A percentile compares a stretch with the other conserved stretches of the same genome.
Conservation (phyloP, 768 basidiomycete species). For the Galerina sulciceps region DNA sequence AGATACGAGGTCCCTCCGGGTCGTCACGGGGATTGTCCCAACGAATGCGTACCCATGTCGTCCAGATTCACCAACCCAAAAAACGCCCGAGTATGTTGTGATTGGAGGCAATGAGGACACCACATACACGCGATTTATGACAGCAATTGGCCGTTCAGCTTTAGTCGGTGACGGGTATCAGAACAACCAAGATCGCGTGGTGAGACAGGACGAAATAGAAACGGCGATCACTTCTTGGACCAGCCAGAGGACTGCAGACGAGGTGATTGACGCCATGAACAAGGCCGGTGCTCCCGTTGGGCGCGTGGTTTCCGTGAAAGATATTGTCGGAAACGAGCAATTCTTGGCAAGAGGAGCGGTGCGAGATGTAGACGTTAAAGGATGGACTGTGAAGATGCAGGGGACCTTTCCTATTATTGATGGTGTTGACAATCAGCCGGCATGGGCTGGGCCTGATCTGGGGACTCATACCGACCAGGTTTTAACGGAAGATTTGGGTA, state of each 20-base stretch:
- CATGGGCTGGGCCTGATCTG: constrained; percentile 74
- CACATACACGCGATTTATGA: constrained; percentile 72
- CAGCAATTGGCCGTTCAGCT: constrained; percentile 58
- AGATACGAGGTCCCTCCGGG: constrained; percentile 75
- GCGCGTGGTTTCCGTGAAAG: constrained; percentile 63
- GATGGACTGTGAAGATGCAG: constrained; percentile 71
- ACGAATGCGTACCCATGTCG: constrained; percentile 76
- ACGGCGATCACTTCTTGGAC: constrained; percentile 68
- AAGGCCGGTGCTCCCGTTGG: constrained; percentile 66
- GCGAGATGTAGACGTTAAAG: constrained; percentile 58
- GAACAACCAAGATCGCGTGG: constrained; percentile 65
- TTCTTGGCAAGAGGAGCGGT: constrained; percentile 56
- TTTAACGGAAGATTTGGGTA: constrained; percentile 44
- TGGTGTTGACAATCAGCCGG: constrained; percentile 58
- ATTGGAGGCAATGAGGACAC: constrained; percentile 77
- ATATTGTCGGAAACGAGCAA: constrained; percentile 64
- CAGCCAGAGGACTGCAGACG: constrained; percentile 46
- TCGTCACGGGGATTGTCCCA: constrained; percentile 77
- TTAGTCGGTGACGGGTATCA: constrained; percentile 58
- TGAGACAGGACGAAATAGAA: constrained; percentile 67
- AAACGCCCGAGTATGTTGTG: constrained; percentile 59
- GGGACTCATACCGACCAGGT: constrained; percentile 62
- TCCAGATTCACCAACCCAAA: constrained; percentile 44
- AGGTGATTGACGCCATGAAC: constrained; percentile 55
- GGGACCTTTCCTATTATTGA: constrained; percentile 67